phyloP scores from a whole-genome alignment of 352 stramenopile genomes.

The Phytopythium aichiense region DNA sequence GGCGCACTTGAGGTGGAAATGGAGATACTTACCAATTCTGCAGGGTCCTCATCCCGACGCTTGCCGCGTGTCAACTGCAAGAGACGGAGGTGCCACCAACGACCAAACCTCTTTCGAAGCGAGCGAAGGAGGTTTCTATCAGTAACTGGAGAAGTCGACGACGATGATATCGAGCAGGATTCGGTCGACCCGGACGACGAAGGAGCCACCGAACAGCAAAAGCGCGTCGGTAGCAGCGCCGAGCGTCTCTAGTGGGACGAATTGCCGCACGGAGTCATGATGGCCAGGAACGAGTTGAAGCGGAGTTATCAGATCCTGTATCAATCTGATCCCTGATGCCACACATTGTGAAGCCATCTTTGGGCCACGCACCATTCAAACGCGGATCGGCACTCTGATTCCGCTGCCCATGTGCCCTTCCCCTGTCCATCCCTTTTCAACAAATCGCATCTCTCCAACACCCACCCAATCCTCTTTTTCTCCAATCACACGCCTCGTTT shows the following conservation, averaged over 20 bases:
- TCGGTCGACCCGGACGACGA: not conserved
- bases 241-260: not conserved
- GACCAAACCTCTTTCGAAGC: no score
- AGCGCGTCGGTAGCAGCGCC: not conserved
- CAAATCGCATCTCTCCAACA: not conserved
- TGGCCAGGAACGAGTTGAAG: not conserved
- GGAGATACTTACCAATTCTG: no score
- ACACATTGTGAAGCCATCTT: not conserved
- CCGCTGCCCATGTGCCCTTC: not conserved
- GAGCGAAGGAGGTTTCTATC: no score
- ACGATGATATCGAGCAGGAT: slow-evolving; percentile 27
- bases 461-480: not conserved
- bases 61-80: no score
- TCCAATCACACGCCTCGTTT: not conserved
- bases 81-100: no score
- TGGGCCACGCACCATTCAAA: not conserved
- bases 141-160: slow-evolving; percentile 9
- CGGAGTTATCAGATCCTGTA: not conserved
- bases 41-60: no score
- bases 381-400: not conserved
- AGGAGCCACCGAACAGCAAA: not conserved
- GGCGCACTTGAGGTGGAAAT: no score
- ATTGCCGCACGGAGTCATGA: no score
- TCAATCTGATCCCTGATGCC: not conserved
- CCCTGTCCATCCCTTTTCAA: not conserved